Base-by-base conservation (phyloP, 208 protist species). In the Lotmaria passim region DNA sequence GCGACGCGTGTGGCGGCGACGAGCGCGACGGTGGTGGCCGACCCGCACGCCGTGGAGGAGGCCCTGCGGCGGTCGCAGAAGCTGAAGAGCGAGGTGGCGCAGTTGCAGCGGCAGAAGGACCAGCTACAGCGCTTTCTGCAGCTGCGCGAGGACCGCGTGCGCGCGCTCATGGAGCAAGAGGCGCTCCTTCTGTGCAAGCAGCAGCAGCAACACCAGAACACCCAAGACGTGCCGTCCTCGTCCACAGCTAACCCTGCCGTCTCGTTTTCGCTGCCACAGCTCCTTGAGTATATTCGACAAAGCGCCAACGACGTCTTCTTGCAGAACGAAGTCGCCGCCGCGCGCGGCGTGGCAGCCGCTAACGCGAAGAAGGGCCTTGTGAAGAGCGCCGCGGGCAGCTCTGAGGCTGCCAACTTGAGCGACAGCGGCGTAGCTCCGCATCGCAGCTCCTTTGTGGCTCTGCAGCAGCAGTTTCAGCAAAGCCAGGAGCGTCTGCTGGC, bases 71-170 rank as follows among this genome's bases (percentile, higher is more conserved):
- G 84, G 39, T 76, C 83, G 26, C 83, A 85, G 60, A 87, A 93
- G 68, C 73, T 93, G 39, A 86, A 90, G 73, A 89, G 73, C 43
- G 86, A 91, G 60, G 84, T 95, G 52, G 81, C 78, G 21, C 82
- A 83, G 63, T 75, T 95, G 38, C 73, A 81, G 52, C 65, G 78
- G 44, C 87, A 92, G 77, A 93, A 89, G 73, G 87, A 95, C 15
- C 83, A 89, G 39, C 81, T 95, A 30, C 79, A 85, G 50, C 73
- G 78, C 21, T 88, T 80, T 66, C 78, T 95, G 77, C 65, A 74
- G 15, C 60, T 88, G 6, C 83, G 79, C 28, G 79, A 95, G 73
- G 77, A 87, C 46, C 82, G 83, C 21, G 74, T 95, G 46, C 41
- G 59, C 2, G 78, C 87, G 8, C 72, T 91, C 31, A 64, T 89